phyloP scores from a whole-genome alignment of 2,329 filamentous ascomycete genomes.

The Fusarium nygamai region DNA sequence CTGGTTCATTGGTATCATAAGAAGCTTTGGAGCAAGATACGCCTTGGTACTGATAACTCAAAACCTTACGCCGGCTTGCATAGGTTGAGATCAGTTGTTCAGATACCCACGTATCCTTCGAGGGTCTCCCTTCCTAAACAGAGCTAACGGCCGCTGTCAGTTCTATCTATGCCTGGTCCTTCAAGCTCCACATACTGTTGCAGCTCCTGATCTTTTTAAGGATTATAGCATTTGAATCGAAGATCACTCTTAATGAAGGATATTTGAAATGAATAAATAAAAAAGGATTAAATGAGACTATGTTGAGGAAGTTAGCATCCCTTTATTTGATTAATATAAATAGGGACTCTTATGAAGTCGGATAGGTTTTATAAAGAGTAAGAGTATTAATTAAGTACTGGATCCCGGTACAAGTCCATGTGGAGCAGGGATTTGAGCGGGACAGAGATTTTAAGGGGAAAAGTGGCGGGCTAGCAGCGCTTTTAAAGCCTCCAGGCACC shows the following conservation, averaged over 20 bases:
- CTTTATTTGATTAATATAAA: not conserved
- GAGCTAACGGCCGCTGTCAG: no score
- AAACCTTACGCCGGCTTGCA: no score
- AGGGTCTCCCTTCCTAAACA: not conserved
- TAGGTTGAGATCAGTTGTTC: not conserved
- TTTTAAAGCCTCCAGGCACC: not conserved
- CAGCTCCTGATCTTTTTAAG: not conserved
- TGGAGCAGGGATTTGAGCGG: not conserved
- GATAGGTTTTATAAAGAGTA: not conserved
- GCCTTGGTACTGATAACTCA: not conserved
- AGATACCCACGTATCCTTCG: not conserved
- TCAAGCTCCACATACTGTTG: not conserved
- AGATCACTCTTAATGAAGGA: not conserved
- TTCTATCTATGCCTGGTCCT: not conserved
- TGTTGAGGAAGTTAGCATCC: not conserved
- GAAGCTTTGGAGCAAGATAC: not conserved
- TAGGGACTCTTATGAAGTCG: no score
- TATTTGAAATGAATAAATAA: not conserved
- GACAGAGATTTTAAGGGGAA: not conserved
- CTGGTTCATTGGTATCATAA: not conserved
- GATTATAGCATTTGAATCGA: accelerated
- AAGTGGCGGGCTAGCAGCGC: not conserved
- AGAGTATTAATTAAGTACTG: not conserved
- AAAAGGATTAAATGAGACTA: not conserved
- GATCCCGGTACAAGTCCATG: not conserved